Evolutionary conservation across 805 yeast genomes (phyloP).

Genomic region (Yarrowia alimentaria): DNA sequence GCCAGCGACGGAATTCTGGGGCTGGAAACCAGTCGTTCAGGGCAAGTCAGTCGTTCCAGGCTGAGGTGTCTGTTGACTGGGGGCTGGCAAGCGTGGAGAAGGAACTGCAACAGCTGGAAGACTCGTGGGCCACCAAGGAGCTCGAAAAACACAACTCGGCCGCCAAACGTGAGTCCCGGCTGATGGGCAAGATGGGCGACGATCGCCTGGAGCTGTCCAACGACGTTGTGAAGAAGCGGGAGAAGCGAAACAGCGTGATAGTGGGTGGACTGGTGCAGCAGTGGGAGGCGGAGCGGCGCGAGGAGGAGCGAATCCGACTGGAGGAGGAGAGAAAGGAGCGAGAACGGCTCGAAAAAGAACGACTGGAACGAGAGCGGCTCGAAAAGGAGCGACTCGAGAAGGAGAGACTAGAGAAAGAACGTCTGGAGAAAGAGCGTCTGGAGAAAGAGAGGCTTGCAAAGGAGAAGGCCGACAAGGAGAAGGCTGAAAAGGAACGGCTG

Average conservation of each 20-base stretch:
- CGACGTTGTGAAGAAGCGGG: constrained; percentile 18
- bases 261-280: constrained; percentile 19
- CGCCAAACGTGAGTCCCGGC: not conserved
- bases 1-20: not conserved
- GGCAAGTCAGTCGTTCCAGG: no score
- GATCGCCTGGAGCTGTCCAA: constrained; percentile 26
- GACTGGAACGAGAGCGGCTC: constrained; percentile 17
- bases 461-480: constrained; percentile 12
- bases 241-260: constrained; percentile 21
- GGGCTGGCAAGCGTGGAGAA: constrained; percentile 3
- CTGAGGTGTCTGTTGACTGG: not conserved
- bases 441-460: constrained; percentile 3
- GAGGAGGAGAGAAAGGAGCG: constrained; percentile 23
- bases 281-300: constrained; percentile 30
- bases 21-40: no score
- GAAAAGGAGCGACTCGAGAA: constrained; percentile 25
- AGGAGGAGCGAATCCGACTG: no score
- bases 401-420: constrained; percentile 20
- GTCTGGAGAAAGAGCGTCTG: constrained; percentile 28
- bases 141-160: constrained; percentile 1
- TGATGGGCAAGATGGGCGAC: constrained; percentile 5
- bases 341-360: not conserved
- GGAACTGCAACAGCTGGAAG: constrained; percentile 4
- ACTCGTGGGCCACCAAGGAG: not conserved
- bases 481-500: constrained; percentile 32